Conservation (phyloP, 139 green algal species). For the Chlamydomonas sphaeroides region DNA sequence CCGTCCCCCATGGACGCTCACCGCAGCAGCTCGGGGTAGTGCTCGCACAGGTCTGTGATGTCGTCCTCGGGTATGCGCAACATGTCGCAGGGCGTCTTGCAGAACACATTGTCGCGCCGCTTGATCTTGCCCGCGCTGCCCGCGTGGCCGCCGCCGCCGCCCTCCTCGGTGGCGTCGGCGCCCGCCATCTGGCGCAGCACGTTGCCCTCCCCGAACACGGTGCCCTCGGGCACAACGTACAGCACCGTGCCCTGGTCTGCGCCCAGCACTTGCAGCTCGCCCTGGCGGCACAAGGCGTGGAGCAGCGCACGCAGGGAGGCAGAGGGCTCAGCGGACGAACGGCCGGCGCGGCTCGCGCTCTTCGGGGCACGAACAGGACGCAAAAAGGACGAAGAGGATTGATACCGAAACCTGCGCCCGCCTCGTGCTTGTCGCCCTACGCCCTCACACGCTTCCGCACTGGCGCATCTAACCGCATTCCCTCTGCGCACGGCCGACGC, state of each 20-base stretch:
- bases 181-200: conserved; percentile 42
- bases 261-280: conserved; percentile 58
- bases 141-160: neutral
- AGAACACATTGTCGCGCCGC: conserved; percentile 58
- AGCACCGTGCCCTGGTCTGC: conserved; percentile 42
- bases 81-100: conserved; percentile 58
- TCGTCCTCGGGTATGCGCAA: conserved; percentile 49
- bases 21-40: conserved; percentile 54
- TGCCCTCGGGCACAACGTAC: conserved; percentile 54
- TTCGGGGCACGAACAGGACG: no score
- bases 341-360: no score
- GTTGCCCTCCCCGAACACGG: conserved; percentile 57
- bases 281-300: neutral
- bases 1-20: neutral
- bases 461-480: no score
- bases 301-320: neutral
- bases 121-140: conserved; percentile 49
- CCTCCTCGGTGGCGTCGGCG: no score
- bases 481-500: no score
- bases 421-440: no score
- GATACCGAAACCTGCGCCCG: no score
- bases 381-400: no score
- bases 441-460: no score
- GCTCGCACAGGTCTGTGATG: conserved; percentile 54
- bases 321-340: no score